Base-by-base conservation (phyloP, 176 grass and related monocot species). In the Pharus latifolius region DNA sequence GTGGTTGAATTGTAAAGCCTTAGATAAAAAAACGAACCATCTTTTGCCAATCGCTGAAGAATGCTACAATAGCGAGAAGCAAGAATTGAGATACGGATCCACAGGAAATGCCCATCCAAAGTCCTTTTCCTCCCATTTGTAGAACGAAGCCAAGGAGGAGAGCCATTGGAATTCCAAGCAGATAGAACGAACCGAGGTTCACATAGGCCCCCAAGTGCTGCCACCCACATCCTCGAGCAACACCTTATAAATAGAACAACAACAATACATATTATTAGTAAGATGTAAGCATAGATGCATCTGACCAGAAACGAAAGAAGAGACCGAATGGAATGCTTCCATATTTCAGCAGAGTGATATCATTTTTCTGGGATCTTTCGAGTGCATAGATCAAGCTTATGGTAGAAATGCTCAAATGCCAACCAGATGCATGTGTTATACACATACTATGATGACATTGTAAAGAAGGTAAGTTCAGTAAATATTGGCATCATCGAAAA, bases 151-250 rank as follows among this genome's bases (percentile, higher is more conserved):
- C 89, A 17, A 92, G 80, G 13, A 79, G 52, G 31, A 89, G 73
- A 10, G 83, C 89, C 3, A 72, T 20, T 3, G 88, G 92, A 29
- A 96, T 87, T 3, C 93, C 93, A 27, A 97, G 47, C 24, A 97
- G 74, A 61, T 97, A 97, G 78, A 90, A 97, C 0, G 94, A 87
- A 22, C 83, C 78, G 0, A 92, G 78, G 74, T 97, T 97, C 6
- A 97, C 80, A 66, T 88, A 97, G 27, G 89, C 94, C 2, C 89
- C 94, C 17, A 97, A 51, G 60, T 97, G 94, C 74, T 97, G 94
- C 81, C 86, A 92, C 27, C 94, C 94, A 2, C 94, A 78, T 51
- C 94, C 94, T 83, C 94, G 83, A 49, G 86, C 89, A 59, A 97
- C 55, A 52, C 89, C 94, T 92, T 78, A 69, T 31, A 1, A 43